Percentiles rank a stretch among this genome's conserved stretches.
These are phyloP conservation scores for Xylariales sp. DNA, from an alignment of 2,329 filamentous ascomycete genomes.

Conservation along the genomic window DNA sequence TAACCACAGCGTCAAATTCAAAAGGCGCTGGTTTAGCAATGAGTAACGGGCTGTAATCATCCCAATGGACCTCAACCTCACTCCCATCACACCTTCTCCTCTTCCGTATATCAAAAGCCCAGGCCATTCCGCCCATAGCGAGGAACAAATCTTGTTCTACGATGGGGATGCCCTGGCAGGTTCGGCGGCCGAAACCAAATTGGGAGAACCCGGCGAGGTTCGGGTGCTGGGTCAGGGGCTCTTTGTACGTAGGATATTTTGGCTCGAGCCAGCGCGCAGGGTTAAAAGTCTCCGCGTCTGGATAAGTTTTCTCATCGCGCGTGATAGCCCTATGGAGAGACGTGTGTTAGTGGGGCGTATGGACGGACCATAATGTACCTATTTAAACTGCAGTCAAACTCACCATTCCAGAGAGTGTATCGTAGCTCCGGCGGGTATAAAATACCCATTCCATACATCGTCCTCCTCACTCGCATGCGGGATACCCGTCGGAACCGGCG, in stretches of 20 bases:
- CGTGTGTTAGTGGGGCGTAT: neutral
- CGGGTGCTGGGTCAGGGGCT: conserved; percentile 32
- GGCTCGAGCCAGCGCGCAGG: conserved; percentile 34
- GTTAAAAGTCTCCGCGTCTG: conserved; percentile 33
- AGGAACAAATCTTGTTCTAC: conserved; percentile 37
- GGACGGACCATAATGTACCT: too few species aligned
- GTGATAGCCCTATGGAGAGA: conserved; percentile 37
- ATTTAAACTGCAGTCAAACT: conserved; percentile 12
- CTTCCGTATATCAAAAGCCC: conserved; percentile 28
- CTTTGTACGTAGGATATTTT: conserved; percentile 33
- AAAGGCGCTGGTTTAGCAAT: conserved; percentile 39
- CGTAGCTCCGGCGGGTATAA: conserved; percentile 46
- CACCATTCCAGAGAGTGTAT: conserved; percentile 50
- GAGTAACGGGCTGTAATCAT: conserved; percentile 37
- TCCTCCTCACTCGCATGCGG: conserved; percentile 47
- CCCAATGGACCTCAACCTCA: conserved; percentile 37
- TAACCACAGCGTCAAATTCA: conserved; percentile 31
- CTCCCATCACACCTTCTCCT: conserved; percentile 21
- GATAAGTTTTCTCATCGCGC: conserved; percentile 35
- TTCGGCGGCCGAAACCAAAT: conserved; percentile 51
- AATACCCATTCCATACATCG: conserved; percentile 44
- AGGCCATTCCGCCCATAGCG: conserved; percentile 33
- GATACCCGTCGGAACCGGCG: conserved; percentile 49
- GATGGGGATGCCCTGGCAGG: conserved; percentile 38
- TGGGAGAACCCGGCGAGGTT: conserved; percentile 36